These are phyloP conservation scores for Luffa aegyptiaca DNA, from an alignment of 306 rosid species.

Conservation along the genomic window DNA sequence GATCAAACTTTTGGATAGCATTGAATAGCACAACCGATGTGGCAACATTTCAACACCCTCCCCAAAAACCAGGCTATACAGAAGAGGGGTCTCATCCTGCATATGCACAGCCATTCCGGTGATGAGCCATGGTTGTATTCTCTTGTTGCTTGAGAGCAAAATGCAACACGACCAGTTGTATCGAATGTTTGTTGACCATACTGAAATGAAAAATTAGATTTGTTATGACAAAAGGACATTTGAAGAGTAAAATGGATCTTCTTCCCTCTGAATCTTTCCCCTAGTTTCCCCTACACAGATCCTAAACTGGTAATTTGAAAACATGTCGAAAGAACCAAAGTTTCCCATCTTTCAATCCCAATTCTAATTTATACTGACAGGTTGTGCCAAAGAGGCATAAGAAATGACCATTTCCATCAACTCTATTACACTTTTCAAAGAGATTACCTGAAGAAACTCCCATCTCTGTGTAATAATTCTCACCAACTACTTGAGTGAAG, in stretches of 20 bases:
- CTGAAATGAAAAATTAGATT: slow-evolving; percentile 33
- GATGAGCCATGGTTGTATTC: slow-evolving; percentile 66
- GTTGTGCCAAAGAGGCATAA: neutral
- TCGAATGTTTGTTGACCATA: slow-evolving; percentile 68
- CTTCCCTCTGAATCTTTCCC: neutral
- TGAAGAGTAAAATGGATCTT: neutral
- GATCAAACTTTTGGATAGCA: no score
- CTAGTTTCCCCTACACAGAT: neutral
- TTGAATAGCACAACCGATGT: no score
- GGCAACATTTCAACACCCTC: no score
- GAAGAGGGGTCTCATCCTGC: no score
- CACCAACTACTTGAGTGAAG: neutral
- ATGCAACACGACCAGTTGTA: slow-evolving; percentile 41
- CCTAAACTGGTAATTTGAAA: neutral
- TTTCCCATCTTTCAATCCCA: neutral
- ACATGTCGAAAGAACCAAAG: neutral
- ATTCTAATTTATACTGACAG: neutral
- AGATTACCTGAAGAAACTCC: neutral
- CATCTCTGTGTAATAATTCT: neutral
- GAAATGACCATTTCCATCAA: neutral
- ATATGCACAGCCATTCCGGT: slow-evolving; percentile 90
- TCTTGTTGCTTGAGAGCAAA: slow-evolving; percentile 57
- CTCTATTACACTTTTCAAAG: neutral
- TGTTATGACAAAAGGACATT: neutral
- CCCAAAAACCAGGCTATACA: no score